Conservation (phyloP, 2,329 filamentous ascomycete species). For the Westerdykella ornata region DNA sequence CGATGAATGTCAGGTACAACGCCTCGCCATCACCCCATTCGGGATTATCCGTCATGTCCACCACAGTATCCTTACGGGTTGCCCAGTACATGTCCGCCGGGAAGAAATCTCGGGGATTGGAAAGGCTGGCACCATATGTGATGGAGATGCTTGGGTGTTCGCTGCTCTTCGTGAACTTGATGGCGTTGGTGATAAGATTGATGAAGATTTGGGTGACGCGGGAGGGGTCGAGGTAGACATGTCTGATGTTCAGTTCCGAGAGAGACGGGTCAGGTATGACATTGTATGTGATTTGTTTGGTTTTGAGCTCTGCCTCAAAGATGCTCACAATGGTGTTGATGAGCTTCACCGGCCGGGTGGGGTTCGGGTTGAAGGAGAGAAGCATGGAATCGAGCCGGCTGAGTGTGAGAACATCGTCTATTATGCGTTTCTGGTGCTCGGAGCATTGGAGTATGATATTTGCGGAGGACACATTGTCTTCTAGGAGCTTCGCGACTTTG, state of each 20-base stretch:
- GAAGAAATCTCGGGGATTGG: slow-evolving; percentile 22
- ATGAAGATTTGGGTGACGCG: slow-evolving; percentile 64
- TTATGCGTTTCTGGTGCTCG: slow-evolving; percentile 44
- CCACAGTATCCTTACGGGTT: slow-evolving; percentile 16
- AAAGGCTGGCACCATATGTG: slow-evolving; percentile 29
- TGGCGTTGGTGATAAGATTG: slow-evolving; percentile 59
- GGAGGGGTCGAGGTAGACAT: slow-evolving; percentile 39
- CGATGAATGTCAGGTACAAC: slow-evolving; percentile 35
- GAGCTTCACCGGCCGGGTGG: slow-evolving; percentile 33
- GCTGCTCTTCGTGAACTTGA: slow-evolving; percentile 39
- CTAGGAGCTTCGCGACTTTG: slow-evolving; percentile 12
- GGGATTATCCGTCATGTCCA: slow-evolving; percentile 18
- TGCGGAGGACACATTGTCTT: slow-evolving; percentile 31
- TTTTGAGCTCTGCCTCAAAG: slow-evolving; percentile 35
- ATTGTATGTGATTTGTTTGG: slow-evolving; percentile 24
- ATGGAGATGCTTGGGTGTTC: slow-evolving; percentile 34
- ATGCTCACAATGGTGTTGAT: slow-evolving; percentile 34
- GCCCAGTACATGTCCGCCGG: slow-evolving; percentile 28
- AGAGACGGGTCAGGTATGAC: slow-evolving; percentile 36
- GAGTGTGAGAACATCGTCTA: slow-evolving; percentile 44
- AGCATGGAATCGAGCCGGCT: slow-evolving; percentile 43
- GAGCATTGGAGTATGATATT: slow-evolving; percentile 43
- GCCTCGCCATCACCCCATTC: slow-evolving; percentile 37
- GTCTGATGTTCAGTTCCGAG: slow-evolving; percentile 30
- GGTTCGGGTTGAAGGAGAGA: slow-evolving; percentile 39